phyloP scores from a whole-genome alignment of 805 yeast genomes.

The Lipomyces sp. region DNA sequence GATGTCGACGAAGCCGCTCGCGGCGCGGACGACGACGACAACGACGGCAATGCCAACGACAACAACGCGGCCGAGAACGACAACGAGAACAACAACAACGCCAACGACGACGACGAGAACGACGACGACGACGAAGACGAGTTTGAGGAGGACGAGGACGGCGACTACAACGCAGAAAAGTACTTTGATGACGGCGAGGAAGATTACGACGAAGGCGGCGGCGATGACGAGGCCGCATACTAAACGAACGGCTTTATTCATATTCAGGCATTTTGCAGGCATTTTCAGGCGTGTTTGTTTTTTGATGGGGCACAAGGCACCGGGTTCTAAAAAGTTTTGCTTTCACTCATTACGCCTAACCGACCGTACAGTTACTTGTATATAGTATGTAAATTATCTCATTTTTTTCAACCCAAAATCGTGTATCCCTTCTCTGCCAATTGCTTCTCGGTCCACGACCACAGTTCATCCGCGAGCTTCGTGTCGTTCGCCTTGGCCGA shows the following conservation, averaged over 20 bases:
- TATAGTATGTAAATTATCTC: too few species aligned
- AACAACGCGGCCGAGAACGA: slow-evolving; percentile 7
- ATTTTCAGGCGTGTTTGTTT: too few species aligned
- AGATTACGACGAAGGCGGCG: slow-evolving; percentile 30
- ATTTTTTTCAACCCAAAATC: not conserved
- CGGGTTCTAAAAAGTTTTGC: too few species aligned
- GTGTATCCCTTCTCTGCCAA: slow-evolving; percentile 14
- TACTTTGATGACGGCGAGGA: slow-evolving; percentile 34
- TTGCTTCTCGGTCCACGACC: slow-evolving; percentile 22
- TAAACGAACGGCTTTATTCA: slow-evolving; percentile 2
- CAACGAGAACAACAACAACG: slow-evolving; percentile 13
- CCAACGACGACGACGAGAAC: slow-evolving; percentile 15
- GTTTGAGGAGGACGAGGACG: slow-evolving; percentile 33
- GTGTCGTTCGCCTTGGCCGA: slow-evolving; percentile 4
- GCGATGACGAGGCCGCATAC: slow-evolving; percentile 33
- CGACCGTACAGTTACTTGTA: too few species aligned
- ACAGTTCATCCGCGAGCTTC: slow-evolving; percentile 12
- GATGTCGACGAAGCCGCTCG: slow-evolving; percentile 13
- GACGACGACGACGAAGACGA: slow-evolving; percentile 32
- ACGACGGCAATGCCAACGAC: slow-evolving; percentile 3
- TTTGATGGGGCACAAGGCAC: too few species aligned
- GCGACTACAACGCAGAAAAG: slow-evolving; percentile 33
- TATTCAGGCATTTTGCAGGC: slow-evolving; percentile 1
- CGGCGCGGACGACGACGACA: slow-evolving; percentile 17
- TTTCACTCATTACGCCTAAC: too few species aligned